A percentile compares a stretch with the other conserved stretches of the same genome.
These are phyloP conservation scores for Rhodosorus marinus DNA, from an alignment of 23 red algal species.

Conservation along the genomic window DNA sequence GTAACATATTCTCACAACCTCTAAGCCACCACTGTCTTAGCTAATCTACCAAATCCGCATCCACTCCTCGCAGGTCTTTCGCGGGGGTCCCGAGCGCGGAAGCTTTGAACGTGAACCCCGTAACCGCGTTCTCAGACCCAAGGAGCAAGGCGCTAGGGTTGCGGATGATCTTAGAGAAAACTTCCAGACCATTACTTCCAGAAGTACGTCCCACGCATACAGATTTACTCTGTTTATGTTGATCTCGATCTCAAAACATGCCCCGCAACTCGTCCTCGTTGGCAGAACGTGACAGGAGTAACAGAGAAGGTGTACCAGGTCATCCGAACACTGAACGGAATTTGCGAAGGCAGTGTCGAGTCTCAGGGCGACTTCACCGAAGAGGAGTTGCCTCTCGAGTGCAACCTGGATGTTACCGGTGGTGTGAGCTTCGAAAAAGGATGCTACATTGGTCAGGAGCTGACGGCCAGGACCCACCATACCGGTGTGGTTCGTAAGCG, in stretches of 20 bases:
- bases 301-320: constrained; percentile 8
- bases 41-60: background rate
- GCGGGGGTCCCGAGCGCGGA: constrained; percentile 3
- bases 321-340: constrained; percentile 26
- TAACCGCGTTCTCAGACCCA: too few relatives aligned
- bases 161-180: too few relatives aligned
- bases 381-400: constrained; percentile 41
- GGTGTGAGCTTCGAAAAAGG: constrained; percentile 75
- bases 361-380: constrained; percentile 4
- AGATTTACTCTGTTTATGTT: too few relatives aligned
- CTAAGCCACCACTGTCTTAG: background rate
- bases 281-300: background rate
- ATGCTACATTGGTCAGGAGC: constrained; percentile 94
- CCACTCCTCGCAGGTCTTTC: background rate
- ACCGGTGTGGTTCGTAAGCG: constrained; percentile 74
- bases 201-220: too few relatives aligned
- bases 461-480: constrained; percentile 65
- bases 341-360: constrained; percentile 31
- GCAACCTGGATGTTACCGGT: constrained; percentile 41
- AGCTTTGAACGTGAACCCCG: background rate
- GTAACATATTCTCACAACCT: background rate
- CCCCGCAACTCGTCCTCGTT: too few relatives aligned
- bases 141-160: too few relatives aligned
- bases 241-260: too few relatives aligned
- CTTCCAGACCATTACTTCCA: too few relatives aligned